Evolutionary conservation across 179 eudicot genomes (phyloP).

Genomic region (Beta corolliflora): DNA sequence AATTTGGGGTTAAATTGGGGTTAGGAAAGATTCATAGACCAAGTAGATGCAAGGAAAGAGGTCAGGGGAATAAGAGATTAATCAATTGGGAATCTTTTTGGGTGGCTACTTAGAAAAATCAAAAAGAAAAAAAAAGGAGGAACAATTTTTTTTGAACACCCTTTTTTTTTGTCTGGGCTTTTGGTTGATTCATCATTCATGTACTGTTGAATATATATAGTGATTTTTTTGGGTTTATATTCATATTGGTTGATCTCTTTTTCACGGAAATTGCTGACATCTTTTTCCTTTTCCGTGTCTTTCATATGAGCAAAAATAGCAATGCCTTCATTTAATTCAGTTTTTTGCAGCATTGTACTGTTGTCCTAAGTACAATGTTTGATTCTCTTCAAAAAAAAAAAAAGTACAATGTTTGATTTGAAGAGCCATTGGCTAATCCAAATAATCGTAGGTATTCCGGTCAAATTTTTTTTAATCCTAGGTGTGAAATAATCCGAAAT

Average conservation of each 20-base stretch:
- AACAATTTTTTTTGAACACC: slow-evolving; percentile 6
- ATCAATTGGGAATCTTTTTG: slow-evolving; percentile 19
- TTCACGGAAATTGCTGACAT: not conserved
- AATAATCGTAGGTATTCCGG: not conserved
- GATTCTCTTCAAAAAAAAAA: not conserved
- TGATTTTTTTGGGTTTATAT: not conserved
- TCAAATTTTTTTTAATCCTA: no score
- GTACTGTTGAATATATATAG: not conserved
- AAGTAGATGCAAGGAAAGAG: slow-evolving; percentile 15
- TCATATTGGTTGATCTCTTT: not conserved
- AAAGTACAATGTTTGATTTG: not conserved
- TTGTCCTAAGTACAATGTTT: not conserved
- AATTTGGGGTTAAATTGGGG: slow-evolving; percentile 13
- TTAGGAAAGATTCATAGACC: not conserved
- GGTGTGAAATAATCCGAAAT: no score
- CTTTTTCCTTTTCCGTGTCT: not conserved
- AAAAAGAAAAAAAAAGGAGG: not conserved
- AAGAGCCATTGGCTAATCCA: no score
- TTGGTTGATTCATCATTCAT: slow-evolving; percentile 11
- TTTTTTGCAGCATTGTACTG: not conserved
- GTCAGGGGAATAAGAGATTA: slow-evolving; percentile 17
- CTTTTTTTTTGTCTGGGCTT: not conserved
- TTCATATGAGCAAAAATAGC: not conserved
- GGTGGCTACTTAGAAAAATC: slow-evolving; percentile 10
- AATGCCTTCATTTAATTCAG: not conserved